Evolutionary conservation across 208 protist species (phyloP).

Genomic region (Crithidia mellificae): DNA sequence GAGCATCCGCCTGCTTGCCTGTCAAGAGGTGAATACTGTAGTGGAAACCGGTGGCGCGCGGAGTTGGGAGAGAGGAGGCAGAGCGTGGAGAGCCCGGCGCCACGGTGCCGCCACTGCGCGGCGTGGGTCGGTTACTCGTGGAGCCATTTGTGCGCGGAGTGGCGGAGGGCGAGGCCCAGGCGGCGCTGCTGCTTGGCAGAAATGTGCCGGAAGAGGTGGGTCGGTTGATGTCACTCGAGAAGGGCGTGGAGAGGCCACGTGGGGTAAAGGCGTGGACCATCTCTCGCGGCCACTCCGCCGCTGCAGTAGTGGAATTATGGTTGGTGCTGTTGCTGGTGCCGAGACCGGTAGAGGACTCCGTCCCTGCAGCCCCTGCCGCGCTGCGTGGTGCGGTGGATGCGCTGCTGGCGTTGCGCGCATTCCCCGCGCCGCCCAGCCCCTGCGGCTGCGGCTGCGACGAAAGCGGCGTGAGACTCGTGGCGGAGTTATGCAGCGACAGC

Average conservation of each 20-base stretch:
- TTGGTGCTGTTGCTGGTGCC: background rate
- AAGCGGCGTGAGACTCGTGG: background rate
- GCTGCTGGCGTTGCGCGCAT: background rate
- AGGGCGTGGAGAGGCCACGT: conserved; percentile 50
- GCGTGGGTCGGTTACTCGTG: conserved; percentile 21
- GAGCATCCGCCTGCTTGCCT: conserved; percentile 52
- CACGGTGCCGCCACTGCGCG: conserved; percentile 16
- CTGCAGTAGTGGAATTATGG: background rate
- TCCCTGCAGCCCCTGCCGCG: too few species aligned
- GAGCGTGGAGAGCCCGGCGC: conserved; percentile 14
- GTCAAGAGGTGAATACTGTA: conserved; percentile 78
- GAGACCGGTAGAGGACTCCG: too few species aligned
- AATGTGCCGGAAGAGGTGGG: conserved; percentile 13
- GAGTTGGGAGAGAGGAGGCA: conserved; percentile 15
- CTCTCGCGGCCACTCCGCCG: conserved; percentile 49
- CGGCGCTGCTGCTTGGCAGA: background rate
- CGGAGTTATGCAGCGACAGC: background rate
- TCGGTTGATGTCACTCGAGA: conserved; percentile 46
- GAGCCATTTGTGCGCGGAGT: conserved; percentile 30
- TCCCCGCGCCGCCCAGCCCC: background rate
- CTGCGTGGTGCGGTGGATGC: too few species aligned
- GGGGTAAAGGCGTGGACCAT: conserved; percentile 68
- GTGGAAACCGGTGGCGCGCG: conserved; percentile 33
- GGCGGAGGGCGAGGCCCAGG: conserved; percentile 6
- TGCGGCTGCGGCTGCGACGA: background rate